A percentile compares a stretch with the other conserved stretches of the same genome.
Conservation (phyloP, 352 stramenopile species). For the Stramenopiles sp. region DNA sequence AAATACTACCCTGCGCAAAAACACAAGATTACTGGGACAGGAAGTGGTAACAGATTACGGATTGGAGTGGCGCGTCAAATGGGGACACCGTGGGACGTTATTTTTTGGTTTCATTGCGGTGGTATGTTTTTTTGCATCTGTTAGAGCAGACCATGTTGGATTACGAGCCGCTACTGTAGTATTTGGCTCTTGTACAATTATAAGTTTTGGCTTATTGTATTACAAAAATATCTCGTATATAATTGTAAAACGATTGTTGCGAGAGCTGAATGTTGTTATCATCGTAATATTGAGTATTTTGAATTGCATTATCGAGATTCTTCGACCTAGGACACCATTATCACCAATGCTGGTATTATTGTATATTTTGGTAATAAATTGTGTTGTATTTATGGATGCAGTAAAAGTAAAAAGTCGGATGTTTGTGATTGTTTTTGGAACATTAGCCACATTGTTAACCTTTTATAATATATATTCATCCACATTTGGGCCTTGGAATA, state of each 20-base stretch:
- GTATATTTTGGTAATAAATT: background rate
- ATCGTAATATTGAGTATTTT: background rate
- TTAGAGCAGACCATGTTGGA: background rate
- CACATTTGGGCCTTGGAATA: background rate
- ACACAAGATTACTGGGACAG: background rate
- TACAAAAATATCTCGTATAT: background rate
- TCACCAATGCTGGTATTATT: background rate
- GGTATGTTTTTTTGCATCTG: background rate
- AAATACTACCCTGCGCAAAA: background rate
- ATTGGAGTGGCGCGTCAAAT: background rate
- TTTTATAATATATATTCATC: background rate
- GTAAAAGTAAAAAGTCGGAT: background rate
- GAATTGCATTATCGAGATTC: background rate
- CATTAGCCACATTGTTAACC: background rate
- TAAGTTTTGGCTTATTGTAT: background rate
- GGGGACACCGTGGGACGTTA: background rate
- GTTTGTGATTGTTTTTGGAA: background rate
- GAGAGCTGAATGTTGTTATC: background rate
- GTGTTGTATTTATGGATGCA: background rate
- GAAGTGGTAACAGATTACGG: background rate
- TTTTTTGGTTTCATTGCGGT: background rate
- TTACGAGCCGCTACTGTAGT: background rate
- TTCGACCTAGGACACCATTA: background rate
- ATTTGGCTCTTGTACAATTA: background rate
- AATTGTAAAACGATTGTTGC: background rate